phyloP scores from a whole-genome alignment of 495 filamentous ascomycete species.

The Terfezia claveryi region DNA sequence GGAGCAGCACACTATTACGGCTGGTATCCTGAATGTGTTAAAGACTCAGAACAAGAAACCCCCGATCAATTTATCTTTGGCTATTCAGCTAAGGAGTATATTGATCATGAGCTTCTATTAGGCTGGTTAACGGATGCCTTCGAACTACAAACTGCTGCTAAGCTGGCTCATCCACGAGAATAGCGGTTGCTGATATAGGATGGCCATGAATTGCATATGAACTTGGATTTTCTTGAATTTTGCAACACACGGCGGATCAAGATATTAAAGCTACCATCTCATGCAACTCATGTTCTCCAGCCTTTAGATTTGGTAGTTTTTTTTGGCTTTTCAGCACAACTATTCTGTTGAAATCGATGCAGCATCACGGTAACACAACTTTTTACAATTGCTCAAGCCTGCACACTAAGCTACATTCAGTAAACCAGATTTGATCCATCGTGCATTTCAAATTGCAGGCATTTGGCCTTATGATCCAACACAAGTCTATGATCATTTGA shows the following conservation, averaged over 20 bases:
- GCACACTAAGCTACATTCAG: background rate
- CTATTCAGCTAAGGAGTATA: background rate
- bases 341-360: background rate
- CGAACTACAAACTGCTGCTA: background rate
- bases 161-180: background rate
- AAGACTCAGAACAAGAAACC: background rate
- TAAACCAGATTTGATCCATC: too few relatives aligned
- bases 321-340: background rate
- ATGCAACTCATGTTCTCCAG: background rate
- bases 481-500: too few relatives aligned
- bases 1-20: background rate
- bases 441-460: too few relatives aligned
- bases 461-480: too few relatives aligned
- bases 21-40: background rate
- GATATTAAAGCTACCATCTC: background rate
- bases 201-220: background rate
- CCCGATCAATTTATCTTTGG: background rate
- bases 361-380: background rate
- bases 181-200: background rate
- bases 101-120: background rate
- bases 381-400: background rate
- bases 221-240: background rate
- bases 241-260: background rate
- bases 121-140: background rate
- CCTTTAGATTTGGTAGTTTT: background rate